phyloP scores from a whole-genome alignment of 2,329 filamentous ascomycete species.

The Fusarium sp. region DNA sequence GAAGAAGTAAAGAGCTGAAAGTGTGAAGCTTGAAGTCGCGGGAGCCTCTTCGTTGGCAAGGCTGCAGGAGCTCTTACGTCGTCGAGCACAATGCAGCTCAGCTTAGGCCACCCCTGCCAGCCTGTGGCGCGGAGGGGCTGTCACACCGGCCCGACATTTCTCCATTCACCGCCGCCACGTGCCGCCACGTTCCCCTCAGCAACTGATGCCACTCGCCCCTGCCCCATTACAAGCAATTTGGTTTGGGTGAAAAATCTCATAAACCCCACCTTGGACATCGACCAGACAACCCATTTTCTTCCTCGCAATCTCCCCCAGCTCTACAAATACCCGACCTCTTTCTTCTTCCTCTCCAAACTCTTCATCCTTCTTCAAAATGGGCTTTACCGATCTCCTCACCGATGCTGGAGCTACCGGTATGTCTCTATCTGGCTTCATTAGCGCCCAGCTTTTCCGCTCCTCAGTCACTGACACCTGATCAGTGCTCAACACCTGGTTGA shows the following conservation, averaged over 20 bases:
- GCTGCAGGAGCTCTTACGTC: constrained; percentile 56
- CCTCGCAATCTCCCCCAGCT: constrained; percentile 45
- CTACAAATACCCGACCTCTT: constrained; percentile 45
- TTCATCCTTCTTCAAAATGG: constrained; percentile 65
- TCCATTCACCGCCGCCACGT: constrained; percentile 34
- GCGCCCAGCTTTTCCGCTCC: constrained; percentile 42
- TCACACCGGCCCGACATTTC: constrained; percentile 26
- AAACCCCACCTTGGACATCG: constrained; percentile 56
- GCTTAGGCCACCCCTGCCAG: constrained; percentile 3
- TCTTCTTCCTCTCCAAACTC: constrained; percentile 40
- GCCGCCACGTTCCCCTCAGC: constrained; percentile 38
- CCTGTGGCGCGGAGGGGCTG: constrained; percentile 7
- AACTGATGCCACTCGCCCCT: constrained; percentile 27
- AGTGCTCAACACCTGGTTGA: constrained; percentile 80
- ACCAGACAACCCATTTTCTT: constrained; percentile 53
- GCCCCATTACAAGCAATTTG: constrained; percentile 44
- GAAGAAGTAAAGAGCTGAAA: constrained; percentile 9
- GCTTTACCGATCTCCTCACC: constrained; percentile 76
- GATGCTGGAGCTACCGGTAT: constrained; percentile 69
- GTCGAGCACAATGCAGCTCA: constrained; percentile 47
- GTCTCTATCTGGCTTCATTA: constrained; percentile 45
- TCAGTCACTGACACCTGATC: constrained; percentile 51
- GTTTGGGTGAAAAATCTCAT: constrained; percentile 53
- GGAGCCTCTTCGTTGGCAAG: constrained; percentile 41
- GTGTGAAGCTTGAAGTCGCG: constrained; percentile 10